Percentiles rank a stretch among this genome's conserved stretches.
These are phyloP conservation scores for Babjeviella inositovora DNA, from an alignment of 805 yeast genomes.

Conservation along the genomic window DNA sequence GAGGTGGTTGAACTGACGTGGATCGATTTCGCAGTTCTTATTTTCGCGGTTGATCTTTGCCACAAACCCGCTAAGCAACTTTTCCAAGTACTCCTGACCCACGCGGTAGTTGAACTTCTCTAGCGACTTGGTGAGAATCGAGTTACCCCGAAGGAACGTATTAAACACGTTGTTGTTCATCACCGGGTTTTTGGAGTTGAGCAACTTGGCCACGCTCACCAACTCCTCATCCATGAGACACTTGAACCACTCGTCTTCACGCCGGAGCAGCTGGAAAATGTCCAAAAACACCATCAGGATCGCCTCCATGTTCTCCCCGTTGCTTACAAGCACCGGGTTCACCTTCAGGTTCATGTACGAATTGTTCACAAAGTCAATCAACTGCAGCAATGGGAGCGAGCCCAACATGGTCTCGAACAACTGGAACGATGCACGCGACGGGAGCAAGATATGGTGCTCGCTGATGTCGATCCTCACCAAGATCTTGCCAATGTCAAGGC, in stretches of 20 bases:
- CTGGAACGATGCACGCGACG: conserved; percentile 39
- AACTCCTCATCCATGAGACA: conserved; percentile 57
- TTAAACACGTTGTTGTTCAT: conserved; percentile 30
- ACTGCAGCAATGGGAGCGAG: conserved; percentile 31
- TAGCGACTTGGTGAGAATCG: conserved; percentile 66
- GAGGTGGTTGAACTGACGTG: conserved; percentile 22
- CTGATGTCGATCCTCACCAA: conserved; percentile 30
- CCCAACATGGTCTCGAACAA: conserved; percentile 45
- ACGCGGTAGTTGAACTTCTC: conserved; percentile 63
- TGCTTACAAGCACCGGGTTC: too few relatives aligned
- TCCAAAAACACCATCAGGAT: conserved; percentile 48
- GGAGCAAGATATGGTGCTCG: conserved; percentile 44
- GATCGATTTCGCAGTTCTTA: conserved; percentile 67
- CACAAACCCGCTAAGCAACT: conserved; percentile 58
- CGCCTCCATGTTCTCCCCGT: conserved; percentile 29
- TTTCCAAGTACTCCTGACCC: conserved; percentile 68
- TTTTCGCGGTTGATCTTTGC: conserved; percentile 31
- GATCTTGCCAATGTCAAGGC: conserved; percentile 38
- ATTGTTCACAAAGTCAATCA: conserved; percentile 29
- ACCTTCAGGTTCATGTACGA: too few relatives aligned
- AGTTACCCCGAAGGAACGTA: conserved; percentile 70
- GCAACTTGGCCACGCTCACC: too few relatives aligned
- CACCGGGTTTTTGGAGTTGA: conserved; percentile 6
- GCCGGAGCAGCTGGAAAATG: conserved; percentile 54
- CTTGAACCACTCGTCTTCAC: conserved; percentile 60